phyloP scores from a whole-genome alignment of 495 filamentous ascomycete genomes.

The Gamarada debralockiae region DNA sequence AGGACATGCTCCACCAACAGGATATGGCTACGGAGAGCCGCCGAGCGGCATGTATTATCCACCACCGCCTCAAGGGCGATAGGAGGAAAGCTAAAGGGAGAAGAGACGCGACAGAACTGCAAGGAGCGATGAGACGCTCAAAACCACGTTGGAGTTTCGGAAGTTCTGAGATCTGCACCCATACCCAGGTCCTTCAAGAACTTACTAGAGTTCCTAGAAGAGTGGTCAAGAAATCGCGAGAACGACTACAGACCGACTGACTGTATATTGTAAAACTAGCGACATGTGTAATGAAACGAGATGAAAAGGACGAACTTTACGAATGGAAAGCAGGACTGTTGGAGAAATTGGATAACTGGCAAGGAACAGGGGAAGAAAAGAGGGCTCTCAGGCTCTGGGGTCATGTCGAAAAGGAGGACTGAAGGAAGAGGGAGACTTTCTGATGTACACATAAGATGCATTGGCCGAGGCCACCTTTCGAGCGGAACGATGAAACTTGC shows the following conservation, averaged over 20 bases:
- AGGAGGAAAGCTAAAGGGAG: neutral
- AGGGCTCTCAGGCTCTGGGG: no score
- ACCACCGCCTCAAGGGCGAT: constrained; percentile 17
- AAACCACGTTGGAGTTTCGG: no score
- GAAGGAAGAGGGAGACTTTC: neutral
- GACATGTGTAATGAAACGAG: constrained; percentile 6
- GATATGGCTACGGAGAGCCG: constrained; percentile 23
- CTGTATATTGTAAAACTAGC: constrained; percentile 12
- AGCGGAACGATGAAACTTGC: no score
- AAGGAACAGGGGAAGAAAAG: neutral
- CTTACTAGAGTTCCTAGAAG: constrained; percentile 1
- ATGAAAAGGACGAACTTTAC: neutral
- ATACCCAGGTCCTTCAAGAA: neutral
- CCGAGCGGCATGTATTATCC: constrained; percentile 17
- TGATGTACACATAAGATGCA: neutral
- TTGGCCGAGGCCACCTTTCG: neutral
- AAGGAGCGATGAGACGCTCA: no score
- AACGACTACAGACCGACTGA: neutral
- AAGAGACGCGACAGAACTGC: neutral
- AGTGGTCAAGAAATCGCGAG: neutral
- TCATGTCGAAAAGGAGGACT: no score
- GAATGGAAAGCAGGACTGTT: constrained; percentile 2
- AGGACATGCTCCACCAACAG: constrained; percentile 1
- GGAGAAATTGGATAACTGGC: neutral
- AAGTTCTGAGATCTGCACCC: neutral